A percentile compares a stretch with the other conserved stretches of the same genome.
Evolutionary conservation across 2,329 filamentous ascomycete species (phyloP).

Genomic region (Chaetomium sp.): DNA sequence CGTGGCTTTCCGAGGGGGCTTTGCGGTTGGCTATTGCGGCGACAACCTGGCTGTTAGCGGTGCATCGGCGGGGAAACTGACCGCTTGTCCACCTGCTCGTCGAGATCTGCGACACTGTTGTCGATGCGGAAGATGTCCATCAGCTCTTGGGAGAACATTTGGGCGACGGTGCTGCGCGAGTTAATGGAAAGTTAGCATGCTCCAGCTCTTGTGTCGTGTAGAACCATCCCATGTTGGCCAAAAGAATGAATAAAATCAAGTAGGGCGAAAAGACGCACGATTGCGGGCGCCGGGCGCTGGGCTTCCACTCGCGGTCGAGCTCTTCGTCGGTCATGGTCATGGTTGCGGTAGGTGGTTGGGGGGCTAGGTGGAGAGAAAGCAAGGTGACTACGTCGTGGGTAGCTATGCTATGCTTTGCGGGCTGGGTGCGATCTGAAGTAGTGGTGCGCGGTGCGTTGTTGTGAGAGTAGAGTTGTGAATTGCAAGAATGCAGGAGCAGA

Average conservation of each 20-base stretch:
- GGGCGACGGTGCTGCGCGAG: slow-evolving; percentile 67
- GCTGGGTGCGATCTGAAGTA: not conserved
- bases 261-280: slow-evolving; percentile 60
- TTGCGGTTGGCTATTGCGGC: not conserved
- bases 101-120: slow-evolving; percentile 44
- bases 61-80: slow-evolving; percentile 39
- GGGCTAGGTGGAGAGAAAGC: not conserved
- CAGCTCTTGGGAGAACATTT: slow-evolving; percentile 77
- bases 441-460: not conserved
- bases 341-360: not conserved
- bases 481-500: not conserved
- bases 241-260: slow-evolving; percentile 29
- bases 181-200: not conserved
- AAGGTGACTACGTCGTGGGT: not conserved
- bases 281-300: slow-evolving; percentile 69
- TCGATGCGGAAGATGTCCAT: slow-evolving; percentile 88
- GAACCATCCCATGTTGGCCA: slow-evolving; percentile 22
- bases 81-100: slow-evolving; percentile 70
- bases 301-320: slow-evolving; percentile 73
- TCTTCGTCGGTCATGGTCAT: slow-evolving; percentile 54
- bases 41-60: slow-evolving; percentile 11
- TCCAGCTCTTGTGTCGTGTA: slow-evolving; percentile 11
- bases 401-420: not conserved
- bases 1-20: not conserved
- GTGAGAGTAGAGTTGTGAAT: not conserved